Percentiles rank a stretch among this genome's conserved stretches.
Evolutionary conservation across 108 stramenopile genomes (phyloP).

Genomic region (Stephanodiscus triporus): DNA sequence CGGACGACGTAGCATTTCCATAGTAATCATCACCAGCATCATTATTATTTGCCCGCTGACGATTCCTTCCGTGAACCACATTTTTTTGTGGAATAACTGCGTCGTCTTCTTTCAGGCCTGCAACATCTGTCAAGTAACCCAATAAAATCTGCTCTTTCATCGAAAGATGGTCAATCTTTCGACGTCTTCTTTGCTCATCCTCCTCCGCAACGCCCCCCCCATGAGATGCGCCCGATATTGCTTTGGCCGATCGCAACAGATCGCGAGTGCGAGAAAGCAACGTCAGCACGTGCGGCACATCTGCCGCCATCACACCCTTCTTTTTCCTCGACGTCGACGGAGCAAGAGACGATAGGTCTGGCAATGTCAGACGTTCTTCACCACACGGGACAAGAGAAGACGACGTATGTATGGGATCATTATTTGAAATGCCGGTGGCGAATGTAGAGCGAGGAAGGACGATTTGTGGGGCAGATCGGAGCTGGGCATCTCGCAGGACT

Average conservation of each 20-base stretch:
- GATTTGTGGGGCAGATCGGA: constrained; percentile 57
- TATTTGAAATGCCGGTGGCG: not conserved
- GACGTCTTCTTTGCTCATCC: constrained; percentile 16
- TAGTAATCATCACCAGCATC: constrained; percentile 36
- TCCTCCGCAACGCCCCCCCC: not conserved
- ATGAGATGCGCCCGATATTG: not conserved
- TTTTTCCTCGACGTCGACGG: constrained; percentile 31
- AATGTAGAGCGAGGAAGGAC: constrained; percentile 14
- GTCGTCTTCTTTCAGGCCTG: constrained; percentile 34
- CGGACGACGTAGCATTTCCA: constrained; percentile 8
- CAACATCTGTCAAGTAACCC: constrained; percentile 47
- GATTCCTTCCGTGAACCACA: constrained; percentile 6
- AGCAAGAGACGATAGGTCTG: constrained; percentile 39
- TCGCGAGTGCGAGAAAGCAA: constrained; percentile 52
- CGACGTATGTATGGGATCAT: not conserved
- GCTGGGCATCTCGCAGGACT: constrained; percentile 64
- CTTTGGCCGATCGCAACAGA: constrained; percentile 20
- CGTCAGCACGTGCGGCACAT: constrained; percentile 61
- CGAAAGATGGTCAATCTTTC: constrained; percentile 37
- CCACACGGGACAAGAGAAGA: constrained; percentile 25
- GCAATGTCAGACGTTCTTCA: constrained; percentile 27
- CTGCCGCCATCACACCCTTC: constrained; percentile 20
- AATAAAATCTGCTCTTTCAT: constrained; percentile 71
- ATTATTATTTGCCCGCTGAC: constrained; percentile 2
- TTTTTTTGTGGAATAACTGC: constrained; percentile 29